Percentiles rank a stretch among this genome's conserved stretches.
phyloP scores from a whole-genome alignment of 139 green algal species.

The Helicosporidium sp. region DNA sequence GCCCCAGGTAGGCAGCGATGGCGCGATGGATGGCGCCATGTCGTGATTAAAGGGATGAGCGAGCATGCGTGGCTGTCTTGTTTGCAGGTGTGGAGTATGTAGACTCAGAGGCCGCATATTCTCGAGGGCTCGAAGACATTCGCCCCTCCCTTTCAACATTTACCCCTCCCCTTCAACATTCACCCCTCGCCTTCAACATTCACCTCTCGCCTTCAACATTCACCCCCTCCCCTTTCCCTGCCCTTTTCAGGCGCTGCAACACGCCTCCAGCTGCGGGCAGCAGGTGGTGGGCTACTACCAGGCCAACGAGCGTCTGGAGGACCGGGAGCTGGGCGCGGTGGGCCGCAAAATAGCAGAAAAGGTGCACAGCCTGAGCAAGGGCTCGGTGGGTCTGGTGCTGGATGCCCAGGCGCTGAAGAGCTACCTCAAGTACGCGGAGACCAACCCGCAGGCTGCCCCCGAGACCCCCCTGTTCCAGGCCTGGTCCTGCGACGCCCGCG shows the following conservation, averaged over 20 bases:
- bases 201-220: neutral
- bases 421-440: neutral
- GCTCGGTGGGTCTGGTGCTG: neutral
- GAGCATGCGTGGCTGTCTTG: neutral
- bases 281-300: slow-evolving; percentile 63
- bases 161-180: neutral
- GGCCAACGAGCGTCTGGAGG: slow-evolving; percentile 31
- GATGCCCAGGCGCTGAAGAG: slow-evolving; percentile 1
- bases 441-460: neutral
- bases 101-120: too few relatives aligned
- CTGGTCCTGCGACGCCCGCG: slow-evolving; percentile 7
- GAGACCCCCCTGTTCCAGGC: slow-evolving; percentile 2
- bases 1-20: slow-evolving; percentile 12
- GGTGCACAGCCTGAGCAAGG: slow-evolving; percentile 5
- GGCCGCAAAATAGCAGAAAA: slow-evolving; percentile 36
- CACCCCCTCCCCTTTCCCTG: too few relatives aligned
- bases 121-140: neutral
- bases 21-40: neutral
- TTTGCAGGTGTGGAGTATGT: too few relatives aligned
- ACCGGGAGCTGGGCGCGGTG: slow-evolving; percentile 28
- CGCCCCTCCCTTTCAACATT: neutral
- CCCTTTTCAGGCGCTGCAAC: too few relatives aligned
- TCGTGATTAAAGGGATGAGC: neutral
- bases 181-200: neutral
- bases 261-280: too few relatives aligned